Evolutionary conservation across 768 basidiomycete species (phyloP).

Genomic region (Panaeolus cyanescens): DNA sequence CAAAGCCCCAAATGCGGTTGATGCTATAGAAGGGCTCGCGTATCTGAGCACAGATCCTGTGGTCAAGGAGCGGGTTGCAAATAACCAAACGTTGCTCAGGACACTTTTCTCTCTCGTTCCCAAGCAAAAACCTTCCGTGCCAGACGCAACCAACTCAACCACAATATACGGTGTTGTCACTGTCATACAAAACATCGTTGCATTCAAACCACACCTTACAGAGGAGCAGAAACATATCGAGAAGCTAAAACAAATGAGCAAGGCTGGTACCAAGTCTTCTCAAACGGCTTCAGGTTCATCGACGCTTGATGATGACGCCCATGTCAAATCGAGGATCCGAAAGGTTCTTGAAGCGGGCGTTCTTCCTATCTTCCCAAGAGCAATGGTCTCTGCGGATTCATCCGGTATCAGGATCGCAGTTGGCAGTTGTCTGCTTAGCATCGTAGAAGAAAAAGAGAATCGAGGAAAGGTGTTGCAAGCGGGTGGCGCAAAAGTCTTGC

Average conservation of each 20-base stretch:
- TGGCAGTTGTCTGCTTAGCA: conserved; percentile 64
- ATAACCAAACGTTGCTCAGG: conserved; percentile 53
- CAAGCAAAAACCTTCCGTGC: conserved; percentile 36
- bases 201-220: conserved; percentile 68
- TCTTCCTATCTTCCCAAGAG: conserved; percentile 59
- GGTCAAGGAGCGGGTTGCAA: conserved; percentile 65
- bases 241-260: conserved; percentile 77
- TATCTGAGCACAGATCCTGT: conserved; percentile 69
- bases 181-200: conserved; percentile 74
- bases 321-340: conserved; percentile 63
- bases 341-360: conserved; percentile 62
- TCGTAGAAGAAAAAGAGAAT: conserved; percentile 78
- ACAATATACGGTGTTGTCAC: conserved; percentile 78
- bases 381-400: conserved; percentile 63
- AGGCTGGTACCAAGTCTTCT: conserved; percentile 32
- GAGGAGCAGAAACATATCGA: conserved; percentile 85
- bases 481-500: conserved; percentile 74
- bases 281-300: conserved; percentile 32
- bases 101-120: conserved; percentile 60
- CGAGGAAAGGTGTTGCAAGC: conserved; percentile 75
- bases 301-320: conserved; percentile 62
- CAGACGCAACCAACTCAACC: conserved; percentile 42
- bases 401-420: conserved; percentile 56
- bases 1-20: conserved; percentile 46
- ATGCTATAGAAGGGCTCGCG: conserved; percentile 85